Conservation (phyloP, 2,329 filamentous ascomycete species). For the Aureobasidium sp. region DNA sequence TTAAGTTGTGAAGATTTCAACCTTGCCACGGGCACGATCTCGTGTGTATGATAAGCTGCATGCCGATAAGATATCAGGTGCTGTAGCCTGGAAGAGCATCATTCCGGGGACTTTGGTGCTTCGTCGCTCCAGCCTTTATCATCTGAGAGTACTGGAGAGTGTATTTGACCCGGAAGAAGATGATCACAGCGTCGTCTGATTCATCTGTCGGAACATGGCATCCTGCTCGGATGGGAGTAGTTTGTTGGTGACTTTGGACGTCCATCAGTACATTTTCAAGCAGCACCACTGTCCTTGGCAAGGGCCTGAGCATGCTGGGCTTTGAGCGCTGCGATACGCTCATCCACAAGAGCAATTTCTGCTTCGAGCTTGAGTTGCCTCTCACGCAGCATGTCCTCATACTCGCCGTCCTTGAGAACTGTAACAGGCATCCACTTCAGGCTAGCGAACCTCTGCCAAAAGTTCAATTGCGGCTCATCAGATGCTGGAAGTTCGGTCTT, state of each 20-base stretch:
- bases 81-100: too few relatives aligned
- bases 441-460: conserved; percentile 44
- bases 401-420: conserved; percentile 63
- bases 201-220: not conserved
- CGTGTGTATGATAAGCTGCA: too few relatives aligned
- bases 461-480: conserved; percentile 29
- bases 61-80: too few relatives aligned
- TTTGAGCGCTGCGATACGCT: conserved; percentile 53
- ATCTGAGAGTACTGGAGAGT: too few relatives aligned
- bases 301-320: not conserved
- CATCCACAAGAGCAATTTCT: conserved; percentile 70
- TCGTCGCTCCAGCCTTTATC: too few relatives aligned
- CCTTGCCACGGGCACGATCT: too few relatives aligned
- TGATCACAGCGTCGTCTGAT: not conserved
- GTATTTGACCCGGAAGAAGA: not conserved
- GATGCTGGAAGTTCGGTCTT: conserved; percentile 29
- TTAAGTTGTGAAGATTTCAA: too few relatives aligned
- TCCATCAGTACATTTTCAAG: not conserved
- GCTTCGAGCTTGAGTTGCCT: conserved; percentile 63
- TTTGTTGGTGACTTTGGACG: not conserved
- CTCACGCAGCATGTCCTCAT: conserved; percentile 60
- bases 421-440: conserved; percentile 66
- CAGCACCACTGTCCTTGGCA: not conserved
- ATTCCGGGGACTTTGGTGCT: too few relatives aligned
- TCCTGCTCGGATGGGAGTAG: not conserved